These are phyloP conservation scores for Trametes meyenii DNA, from an alignment of 768 basidiomycete genomes.

Conservation along the genomic window DNA sequence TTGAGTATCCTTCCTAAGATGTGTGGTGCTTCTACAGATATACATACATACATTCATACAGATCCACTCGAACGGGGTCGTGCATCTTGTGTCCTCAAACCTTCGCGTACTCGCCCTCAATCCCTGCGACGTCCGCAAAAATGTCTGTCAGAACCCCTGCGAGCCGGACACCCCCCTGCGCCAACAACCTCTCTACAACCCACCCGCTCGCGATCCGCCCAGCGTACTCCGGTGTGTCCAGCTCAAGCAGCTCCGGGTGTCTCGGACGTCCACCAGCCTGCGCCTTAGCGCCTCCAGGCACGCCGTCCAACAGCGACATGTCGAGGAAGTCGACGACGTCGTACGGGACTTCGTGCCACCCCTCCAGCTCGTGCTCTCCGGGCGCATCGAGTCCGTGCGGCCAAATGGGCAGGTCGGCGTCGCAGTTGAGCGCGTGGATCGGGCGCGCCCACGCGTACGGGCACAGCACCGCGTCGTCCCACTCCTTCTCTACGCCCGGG, in stretches of 20 bases:
- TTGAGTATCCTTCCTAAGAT: not conserved
- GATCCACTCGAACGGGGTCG: not conserved
- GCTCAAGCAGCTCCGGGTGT: conserved; percentile 55
- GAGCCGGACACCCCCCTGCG: conserved; percentile 81
- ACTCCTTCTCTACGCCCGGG: conserved; percentile 29
- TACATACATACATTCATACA: not conserved
- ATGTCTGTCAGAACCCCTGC: conserved; percentile 67
- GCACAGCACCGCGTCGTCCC: conserved; percentile 65
- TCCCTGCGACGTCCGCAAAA: conserved; percentile 13
- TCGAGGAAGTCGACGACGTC: conserved; percentile 10
- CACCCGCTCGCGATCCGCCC: conserved; percentile 66
- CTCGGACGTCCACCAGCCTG: conserved; percentile 13
- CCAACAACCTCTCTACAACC: conserved; percentile 81
- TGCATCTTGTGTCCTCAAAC: not conserved
- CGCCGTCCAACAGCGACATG: conserved; percentile 17
- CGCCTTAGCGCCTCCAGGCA: conserved; percentile 16
- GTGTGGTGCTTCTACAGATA: not conserved
- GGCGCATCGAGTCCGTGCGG: conserved; percentile 64
- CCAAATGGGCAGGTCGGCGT: conserved; percentile 61
- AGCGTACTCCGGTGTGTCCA: conserved; percentile 81
- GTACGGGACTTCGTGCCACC: conserved; percentile 7
- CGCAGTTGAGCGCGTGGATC: conserved; percentile 78
- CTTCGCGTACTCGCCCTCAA: not conserved
- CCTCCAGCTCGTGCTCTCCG: conserved; percentile 14
- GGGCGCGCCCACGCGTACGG: conserved; percentile 80